Base-by-base conservation (phyloP, 1,284 basidiomycete species). In the Taiwanofungus camphoratus region DNA sequence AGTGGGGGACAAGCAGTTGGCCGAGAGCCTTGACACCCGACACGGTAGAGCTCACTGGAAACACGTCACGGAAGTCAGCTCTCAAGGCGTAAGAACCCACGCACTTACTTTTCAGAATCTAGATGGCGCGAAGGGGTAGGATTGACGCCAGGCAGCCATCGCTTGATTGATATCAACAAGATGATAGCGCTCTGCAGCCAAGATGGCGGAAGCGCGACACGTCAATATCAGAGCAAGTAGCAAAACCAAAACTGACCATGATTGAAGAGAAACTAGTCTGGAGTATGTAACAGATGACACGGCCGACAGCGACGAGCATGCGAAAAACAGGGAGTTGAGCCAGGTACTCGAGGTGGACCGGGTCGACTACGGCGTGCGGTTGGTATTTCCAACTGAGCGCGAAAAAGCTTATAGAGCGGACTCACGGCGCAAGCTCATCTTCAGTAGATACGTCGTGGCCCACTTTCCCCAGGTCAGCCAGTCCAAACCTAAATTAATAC, bases 401-500 rank as follows among this genome's bases (percentile, higher is more conserved):
- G n/a, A 29, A 30, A 20, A 37, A 21, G 27, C 18, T 36, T 32
- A 23, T 44, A 21, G 30, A 21, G 6, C n/a, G 32, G 5, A 49
- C 53, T 32, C 38, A 59, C 57, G 49, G 48, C 50, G 49, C 15
- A 56, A 41, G 5, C 53, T 39, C 18, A 49, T 36, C 36, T 56
- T 41, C 12, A 52, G 16, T 11, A 52, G 22, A 36, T 53, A 53
- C 8, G 50, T 32, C 3, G 44, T 32, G 11, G 34, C 44, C 11
- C 50, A 39, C 31, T 47, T 46, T 9, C 40, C 29, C 58, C 52
- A 59, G 3, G 41, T 36, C 37, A 43, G 41, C 31, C 40, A 44
- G 20, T 22, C 33, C 31, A 20, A 24, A 36, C 23, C 23, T 7
- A 27, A 13, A 13, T 19, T 13, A 13, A 24, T 23, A 39, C 47